Evolutionary conservation across 73 alveolate species (phyloP).

Genomic region (Urostyla sp.): DNA sequence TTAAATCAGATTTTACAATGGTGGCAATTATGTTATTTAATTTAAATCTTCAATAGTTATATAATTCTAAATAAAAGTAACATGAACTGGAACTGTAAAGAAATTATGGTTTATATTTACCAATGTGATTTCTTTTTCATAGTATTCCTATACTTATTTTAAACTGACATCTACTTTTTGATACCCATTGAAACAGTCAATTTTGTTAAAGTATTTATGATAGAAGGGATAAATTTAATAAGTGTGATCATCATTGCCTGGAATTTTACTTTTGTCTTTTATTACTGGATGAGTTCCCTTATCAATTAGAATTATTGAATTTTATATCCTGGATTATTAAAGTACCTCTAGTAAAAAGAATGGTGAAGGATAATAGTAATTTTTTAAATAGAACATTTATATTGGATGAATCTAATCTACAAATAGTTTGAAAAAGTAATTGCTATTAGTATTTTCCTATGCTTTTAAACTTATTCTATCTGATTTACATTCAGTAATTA

Average conservation of each 20-base stretch:
- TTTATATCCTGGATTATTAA: constrained; percentile 11
- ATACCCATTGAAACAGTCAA: neutral
- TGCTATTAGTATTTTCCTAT: neutral
- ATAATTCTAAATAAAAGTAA: neutral
- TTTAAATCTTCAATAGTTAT: neutral
- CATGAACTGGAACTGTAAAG: constrained; percentile 12
- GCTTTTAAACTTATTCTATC: neutral
- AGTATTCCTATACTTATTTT: neutral
- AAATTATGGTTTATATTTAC: neutral
- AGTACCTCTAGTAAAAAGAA: constrained; percentile 31
- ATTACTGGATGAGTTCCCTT: neutral
- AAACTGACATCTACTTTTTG: neutral
- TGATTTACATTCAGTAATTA: neutral
- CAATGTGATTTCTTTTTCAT: constrained; percentile 13
- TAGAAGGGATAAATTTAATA: neutral
- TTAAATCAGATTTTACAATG: neutral
- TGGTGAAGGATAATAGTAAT: neutral
- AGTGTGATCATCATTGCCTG: no score
- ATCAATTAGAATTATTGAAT: constrained; percentile 37
- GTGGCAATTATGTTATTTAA: neutral
- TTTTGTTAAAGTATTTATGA: neutral
- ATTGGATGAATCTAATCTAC: constrained; percentile 1
- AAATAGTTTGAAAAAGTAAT: neutral
- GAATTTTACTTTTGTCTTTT: neutral
- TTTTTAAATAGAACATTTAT: constrained; percentile 17